These are phyloP conservation scores for Mortierella hygrophila DNA, from an alignment of 192 early-diverging fungal species.

Conservation along the genomic window DNA sequence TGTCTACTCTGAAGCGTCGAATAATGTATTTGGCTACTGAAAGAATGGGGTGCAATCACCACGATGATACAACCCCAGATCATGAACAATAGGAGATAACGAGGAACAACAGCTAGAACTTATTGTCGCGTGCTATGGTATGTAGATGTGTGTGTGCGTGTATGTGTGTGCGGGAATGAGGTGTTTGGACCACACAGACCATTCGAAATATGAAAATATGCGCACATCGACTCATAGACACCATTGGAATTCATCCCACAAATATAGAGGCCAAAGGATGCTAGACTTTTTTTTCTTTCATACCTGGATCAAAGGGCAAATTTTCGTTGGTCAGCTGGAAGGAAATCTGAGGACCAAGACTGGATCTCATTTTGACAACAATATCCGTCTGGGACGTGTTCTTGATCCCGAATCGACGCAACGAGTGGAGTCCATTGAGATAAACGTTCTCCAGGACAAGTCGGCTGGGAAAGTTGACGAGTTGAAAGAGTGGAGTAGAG, in stretches of 20 bases:
- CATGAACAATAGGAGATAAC: neutral
- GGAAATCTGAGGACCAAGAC: slow-evolving; percentile 81
- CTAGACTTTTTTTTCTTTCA: neutral
- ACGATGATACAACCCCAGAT: no score
- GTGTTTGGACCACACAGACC: neutral
- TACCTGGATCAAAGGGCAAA: slow-evolving; percentile 69
- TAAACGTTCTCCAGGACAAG: slow-evolving; percentile 85
- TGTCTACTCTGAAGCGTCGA: neutral
- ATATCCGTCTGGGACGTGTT: slow-evolving; percentile 73
- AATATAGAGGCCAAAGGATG: neutral
- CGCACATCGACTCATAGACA: neutral
- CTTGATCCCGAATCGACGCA: slow-evolving; percentile 77
- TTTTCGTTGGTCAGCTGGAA: slow-evolving; percentile 93
- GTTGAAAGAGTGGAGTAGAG: slow-evolving; percentile 60
- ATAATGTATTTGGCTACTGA: neutral
- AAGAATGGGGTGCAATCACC: neutral
- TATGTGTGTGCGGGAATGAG: neutral
- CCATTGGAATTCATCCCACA: neutral
- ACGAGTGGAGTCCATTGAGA: slow-evolving; percentile 84
- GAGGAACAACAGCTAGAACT: neutral
- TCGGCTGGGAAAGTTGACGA: slow-evolving; percentile 67
- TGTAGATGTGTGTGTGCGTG: neutral
- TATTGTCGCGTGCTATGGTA: neutral
- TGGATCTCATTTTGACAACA: slow-evolving; percentile 82
- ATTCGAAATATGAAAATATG: neutral